phyloP scores from a whole-genome alignment of 2,329 filamentous ascomycete species.

The Plenodomus lindquistii region DNA sequence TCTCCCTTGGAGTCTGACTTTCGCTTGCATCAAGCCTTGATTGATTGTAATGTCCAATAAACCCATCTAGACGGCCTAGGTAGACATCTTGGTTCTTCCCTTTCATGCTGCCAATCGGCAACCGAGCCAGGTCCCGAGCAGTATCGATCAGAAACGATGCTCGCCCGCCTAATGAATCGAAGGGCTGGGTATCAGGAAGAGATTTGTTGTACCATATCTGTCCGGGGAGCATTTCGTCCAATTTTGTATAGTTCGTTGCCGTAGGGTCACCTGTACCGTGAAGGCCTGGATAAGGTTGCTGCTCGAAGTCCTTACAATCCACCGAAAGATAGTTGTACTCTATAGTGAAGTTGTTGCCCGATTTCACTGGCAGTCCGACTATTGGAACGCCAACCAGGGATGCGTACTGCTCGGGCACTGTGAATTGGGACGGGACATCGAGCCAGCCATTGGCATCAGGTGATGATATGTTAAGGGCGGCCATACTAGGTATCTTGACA shows the following conservation, averaged over 20 bases:
- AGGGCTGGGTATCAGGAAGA: slow-evolving; percentile 14
- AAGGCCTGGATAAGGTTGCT: slow-evolving; percentile 9
- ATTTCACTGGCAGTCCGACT: slow-evolving; percentile 14
- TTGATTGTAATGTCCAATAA: slow-evolving; percentile 20
- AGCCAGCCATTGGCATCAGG: slow-evolving; percentile 29
- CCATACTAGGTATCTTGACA: slow-evolving; percentile 37
- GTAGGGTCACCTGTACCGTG: not conserved
- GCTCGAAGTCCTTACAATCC: slow-evolving; percentile 13
- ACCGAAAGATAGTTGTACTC: slow-evolving; percentile 28
- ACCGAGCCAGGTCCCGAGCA: slow-evolving; percentile 5
- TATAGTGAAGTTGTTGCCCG: slow-evolving; percentile 19
- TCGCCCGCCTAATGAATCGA: slow-evolving; percentile 3
- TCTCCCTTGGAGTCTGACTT: slow-evolving; percentile 3
- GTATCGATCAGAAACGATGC: slow-evolving; percentile 35
- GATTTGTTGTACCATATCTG: slow-evolving; percentile 25
- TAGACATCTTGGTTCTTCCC: not conserved
- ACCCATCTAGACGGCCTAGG: slow-evolving; percentile 22
- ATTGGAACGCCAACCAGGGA: slow-evolving; percentile 38
- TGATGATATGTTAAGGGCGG: slow-evolving; percentile 6
- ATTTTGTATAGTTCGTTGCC: slow-evolving; percentile 11
- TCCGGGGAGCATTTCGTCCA: slow-evolving; percentile 23
- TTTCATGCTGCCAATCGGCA: slow-evolving; percentile 1
- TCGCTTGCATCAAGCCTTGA: slow-evolving; percentile 7
- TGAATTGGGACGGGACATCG: slow-evolving; percentile 9
- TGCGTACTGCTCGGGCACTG: slow-evolving; percentile 27